phyloP scores from a whole-genome alignment of 1,139 yeast species.

The Kurtzmaniella quercitrusa region DNA sequence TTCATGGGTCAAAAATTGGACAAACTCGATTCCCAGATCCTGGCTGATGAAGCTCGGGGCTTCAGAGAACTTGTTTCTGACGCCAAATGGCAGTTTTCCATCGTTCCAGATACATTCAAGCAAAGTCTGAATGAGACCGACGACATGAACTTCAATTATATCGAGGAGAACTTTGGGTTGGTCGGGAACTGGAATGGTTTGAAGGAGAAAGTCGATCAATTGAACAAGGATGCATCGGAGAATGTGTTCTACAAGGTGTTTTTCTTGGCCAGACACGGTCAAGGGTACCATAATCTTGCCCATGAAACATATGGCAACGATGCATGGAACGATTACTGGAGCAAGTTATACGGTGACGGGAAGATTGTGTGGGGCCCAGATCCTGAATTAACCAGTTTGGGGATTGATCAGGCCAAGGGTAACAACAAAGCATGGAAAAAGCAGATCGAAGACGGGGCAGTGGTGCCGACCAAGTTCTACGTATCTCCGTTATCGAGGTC shows the following conservation, averaged over 20 bases:
- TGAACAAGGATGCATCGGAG: constrained; percentile 24
- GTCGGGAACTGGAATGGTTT: constrained; percentile 30
- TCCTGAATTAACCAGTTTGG: constrained; percentile 40
- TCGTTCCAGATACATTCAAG: constrained; percentile 34
- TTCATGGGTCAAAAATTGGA: constrained; percentile 1
- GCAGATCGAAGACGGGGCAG: constrained; percentile 19
- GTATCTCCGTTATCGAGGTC: constrained; percentile 37
- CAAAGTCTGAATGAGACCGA: constrained; percentile 37
- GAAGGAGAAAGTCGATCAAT: constrained; percentile 18
- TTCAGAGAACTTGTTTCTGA: constrained; percentile 4
- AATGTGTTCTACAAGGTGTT: constrained; percentile 32
- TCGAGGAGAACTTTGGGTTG: constrained; percentile 37
- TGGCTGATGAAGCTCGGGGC: background rate
- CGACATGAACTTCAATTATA: constrained; percentile 33
- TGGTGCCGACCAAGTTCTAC: constrained; percentile 28
- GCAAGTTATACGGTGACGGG: constrained; percentile 40
- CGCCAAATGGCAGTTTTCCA: constrained; percentile 31
- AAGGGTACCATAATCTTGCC: constrained; percentile 44
- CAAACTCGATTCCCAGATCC: constrained; percentile 1
- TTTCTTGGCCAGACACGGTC: constrained; percentile 44
- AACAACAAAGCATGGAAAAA: constrained; percentile 22
- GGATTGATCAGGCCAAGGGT: constrained; percentile 34
- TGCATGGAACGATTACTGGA: constrained; percentile 43
- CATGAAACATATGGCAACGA: constrained; percentile 38
- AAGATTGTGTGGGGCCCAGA: constrained; percentile 46